These are phyloP conservation scores for Aspergillus pseudoviridinutans DNA, from an alignment of 2,329 filamentous ascomycete species.

Conservation along the genomic window DNA sequence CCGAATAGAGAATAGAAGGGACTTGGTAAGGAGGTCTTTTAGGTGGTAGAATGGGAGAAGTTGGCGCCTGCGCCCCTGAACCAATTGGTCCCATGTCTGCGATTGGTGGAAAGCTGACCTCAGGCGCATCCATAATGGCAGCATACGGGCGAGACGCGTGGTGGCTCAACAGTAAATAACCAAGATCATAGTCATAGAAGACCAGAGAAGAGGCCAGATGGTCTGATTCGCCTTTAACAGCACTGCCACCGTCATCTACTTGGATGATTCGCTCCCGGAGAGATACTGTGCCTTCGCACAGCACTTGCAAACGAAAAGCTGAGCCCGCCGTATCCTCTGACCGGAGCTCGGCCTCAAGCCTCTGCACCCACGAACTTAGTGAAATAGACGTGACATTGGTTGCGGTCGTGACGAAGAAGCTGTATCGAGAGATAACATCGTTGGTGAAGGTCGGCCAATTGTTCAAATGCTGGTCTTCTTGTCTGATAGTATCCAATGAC, in stretches of 20 bases:
- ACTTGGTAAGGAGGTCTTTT: constrained; percentile 42
- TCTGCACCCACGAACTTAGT: constrained; percentile 53
- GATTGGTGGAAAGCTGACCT: constrained; percentile 25
- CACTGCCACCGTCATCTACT: constrained; percentile 26
- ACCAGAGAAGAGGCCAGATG: constrained; percentile 49
- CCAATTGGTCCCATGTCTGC: constrained; percentile 25
- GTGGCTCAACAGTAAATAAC: constrained; percentile 54
- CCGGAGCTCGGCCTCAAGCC: constrained; percentile 55
- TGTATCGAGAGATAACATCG: constrained; percentile 54
- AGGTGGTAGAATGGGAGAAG: constrained; percentile 27
- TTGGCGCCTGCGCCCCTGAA: constrained; percentile 15
- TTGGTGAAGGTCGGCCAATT: constrained; percentile 54
- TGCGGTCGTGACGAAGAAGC: constrained; percentile 55
- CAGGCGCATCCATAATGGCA: constrained; percentile 49
- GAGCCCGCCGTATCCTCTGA: constrained; percentile 49
- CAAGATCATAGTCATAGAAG: constrained; percentile 54
- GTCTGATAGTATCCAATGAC: constrained; percentile 39
- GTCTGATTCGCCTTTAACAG: constrained; percentile 20
- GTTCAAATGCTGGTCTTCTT: constrained; percentile 18
- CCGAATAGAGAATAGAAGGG: constrained; percentile 37
- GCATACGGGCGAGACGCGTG: constrained; percentile 48
- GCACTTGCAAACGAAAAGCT: constrained; percentile 53
- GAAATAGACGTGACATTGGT: constrained; percentile 54
- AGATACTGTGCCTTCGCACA: constrained; percentile 51
- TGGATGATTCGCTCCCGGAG: constrained; percentile 47